Evolutionary conservation across 495 filamentous ascomycete species (phyloP).

Genomic region (Penicillium verhagenii): DNA sequence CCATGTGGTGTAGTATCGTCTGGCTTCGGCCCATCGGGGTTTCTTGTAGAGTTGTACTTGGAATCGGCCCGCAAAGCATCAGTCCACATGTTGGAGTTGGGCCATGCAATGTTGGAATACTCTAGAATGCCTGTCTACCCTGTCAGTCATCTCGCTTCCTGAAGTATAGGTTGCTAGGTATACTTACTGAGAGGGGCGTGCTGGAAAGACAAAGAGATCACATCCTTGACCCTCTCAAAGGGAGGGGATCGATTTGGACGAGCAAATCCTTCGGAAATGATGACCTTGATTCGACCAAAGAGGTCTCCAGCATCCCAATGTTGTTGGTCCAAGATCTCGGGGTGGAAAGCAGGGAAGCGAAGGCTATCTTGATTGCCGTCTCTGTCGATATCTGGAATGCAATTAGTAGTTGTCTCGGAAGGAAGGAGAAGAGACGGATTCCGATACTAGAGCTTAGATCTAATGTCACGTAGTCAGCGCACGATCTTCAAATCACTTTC

Average conservation of each 20-base stretch:
- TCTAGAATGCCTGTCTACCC: conserved; percentile 65
- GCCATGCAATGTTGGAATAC: conserved; percentile 76
- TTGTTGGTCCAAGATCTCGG: conserved; percentile 65
- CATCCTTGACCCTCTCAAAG: conserved; percentile 70
- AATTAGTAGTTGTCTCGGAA: not conserved
- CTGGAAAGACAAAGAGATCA: conserved; percentile 80
- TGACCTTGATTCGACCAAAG: conserved; percentile 71
- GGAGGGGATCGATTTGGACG: conserved; percentile 46
- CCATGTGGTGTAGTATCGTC: conserved; percentile 44
- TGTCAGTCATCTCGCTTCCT: conserved; percentile 9
- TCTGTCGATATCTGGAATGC: conserved; percentile 56
- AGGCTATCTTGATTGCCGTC: conserved; percentile 61
- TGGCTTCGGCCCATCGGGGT: conserved; percentile 25
- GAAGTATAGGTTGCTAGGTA: not conserved
- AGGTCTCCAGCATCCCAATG: conserved; percentile 73
- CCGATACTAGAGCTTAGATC: conserved; percentile 27
- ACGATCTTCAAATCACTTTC: conserved; percentile 11
- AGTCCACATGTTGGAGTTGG: conserved; percentile 71
- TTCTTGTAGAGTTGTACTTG: conserved; percentile 30
- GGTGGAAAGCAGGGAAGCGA: conserved; percentile 72
- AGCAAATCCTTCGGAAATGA: conserved; percentile 72
- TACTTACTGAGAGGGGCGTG: conserved; percentile 74
- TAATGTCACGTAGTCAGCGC: conserved; percentile 14
- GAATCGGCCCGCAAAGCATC: conserved; percentile 42
- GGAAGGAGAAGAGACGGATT: not conserved